Percentiles rank a stretch among this genome's conserved stretches.
Conservation (phyloP, 306 rosid genomes). For the Gastrolobium bilobum region DNA sequence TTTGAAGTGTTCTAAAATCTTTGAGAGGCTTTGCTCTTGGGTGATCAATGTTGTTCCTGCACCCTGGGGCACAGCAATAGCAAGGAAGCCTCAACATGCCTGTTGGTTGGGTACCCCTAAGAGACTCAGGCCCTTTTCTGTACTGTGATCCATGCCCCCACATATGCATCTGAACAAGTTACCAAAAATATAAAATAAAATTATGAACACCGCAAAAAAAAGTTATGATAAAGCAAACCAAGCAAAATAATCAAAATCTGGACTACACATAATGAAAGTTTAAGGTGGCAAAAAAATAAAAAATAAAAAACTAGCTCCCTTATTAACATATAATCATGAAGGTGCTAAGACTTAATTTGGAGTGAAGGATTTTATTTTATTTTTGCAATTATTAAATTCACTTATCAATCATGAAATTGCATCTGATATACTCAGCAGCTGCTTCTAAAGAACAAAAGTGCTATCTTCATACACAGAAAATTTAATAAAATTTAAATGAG, state of each 20-base stretch:
- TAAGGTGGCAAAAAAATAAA: background rate
- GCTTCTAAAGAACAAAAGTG: constrained; percentile 12
- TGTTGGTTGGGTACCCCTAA: constrained; percentile 97
- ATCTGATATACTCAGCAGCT: background rate
- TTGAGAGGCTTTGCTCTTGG: constrained; percentile 91
- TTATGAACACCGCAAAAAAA: background rate
- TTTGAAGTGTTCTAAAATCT: constrained; percentile 96
- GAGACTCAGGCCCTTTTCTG: constrained; percentile 96
- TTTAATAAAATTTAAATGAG: constrained; percentile 19
- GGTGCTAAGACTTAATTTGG: constrained; percentile 19
- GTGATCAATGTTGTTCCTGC: constrained; percentile 96
- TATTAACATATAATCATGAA: background rate
- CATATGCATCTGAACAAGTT: constrained; percentile 84
- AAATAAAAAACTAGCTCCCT: constrained; percentile 8
- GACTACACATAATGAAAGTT: background rate
- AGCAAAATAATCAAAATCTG: constrained; percentile 5
- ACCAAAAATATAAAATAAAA: background rate
- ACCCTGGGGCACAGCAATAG: constrained; percentile 94
- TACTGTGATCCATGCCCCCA: constrained; percentile 99
- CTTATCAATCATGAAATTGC: background rate
- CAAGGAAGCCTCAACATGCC: constrained; percentile 97
- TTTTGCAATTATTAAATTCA: background rate
- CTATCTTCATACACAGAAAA: constrained; percentile 23
- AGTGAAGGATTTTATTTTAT: background rate
- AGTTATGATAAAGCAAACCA: constrained; percentile 6